Percentiles rank a stretch among this genome's conserved stretches.
These are phyloP conservation scores for Capsicum pubescens DNA, from an alignment of 257 asterid genomes.

Conservation along the genomic window DNA sequence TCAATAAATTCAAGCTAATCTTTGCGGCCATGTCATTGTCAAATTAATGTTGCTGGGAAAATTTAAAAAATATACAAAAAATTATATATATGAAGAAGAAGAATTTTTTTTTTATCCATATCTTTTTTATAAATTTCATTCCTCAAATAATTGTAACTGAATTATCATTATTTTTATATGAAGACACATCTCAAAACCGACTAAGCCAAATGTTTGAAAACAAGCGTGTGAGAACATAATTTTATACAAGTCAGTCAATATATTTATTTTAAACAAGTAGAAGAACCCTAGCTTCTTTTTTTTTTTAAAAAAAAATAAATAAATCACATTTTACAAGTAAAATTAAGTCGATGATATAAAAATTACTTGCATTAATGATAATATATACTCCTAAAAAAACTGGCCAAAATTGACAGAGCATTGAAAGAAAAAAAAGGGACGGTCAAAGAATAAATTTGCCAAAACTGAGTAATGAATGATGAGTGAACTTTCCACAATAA, in stretches of 20 bases:
- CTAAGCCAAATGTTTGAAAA: no score
- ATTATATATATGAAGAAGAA: background rate
- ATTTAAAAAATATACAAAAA: background rate
- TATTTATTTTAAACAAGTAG: no score
- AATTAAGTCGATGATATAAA: background rate
- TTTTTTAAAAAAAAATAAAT: background rate
- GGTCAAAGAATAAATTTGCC: constrained; percentile 29
- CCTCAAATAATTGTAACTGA: no score
- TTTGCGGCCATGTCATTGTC: background rate
- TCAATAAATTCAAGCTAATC: background rate
- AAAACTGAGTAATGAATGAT: background rate
- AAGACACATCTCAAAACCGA: no score
- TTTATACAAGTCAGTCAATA: no score
- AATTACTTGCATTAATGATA: background rate
- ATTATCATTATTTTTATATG: no score
- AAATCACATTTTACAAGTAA: background rate
- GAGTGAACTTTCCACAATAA: constrained; percentile 14
- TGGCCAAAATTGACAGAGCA: constrained; percentile 23
- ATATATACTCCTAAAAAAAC: background rate
- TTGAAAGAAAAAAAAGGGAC: background rate
- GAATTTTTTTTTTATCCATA: background rate
- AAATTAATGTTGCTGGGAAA: constrained; percentile 22
- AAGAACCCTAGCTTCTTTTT: no score
- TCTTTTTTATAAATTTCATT: no score
- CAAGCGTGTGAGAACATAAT: no score